phyloP scores from a whole-genome alignment of 2,329 filamentous ascomycete species.

The Lasiodiplodia sp. region DNA sequence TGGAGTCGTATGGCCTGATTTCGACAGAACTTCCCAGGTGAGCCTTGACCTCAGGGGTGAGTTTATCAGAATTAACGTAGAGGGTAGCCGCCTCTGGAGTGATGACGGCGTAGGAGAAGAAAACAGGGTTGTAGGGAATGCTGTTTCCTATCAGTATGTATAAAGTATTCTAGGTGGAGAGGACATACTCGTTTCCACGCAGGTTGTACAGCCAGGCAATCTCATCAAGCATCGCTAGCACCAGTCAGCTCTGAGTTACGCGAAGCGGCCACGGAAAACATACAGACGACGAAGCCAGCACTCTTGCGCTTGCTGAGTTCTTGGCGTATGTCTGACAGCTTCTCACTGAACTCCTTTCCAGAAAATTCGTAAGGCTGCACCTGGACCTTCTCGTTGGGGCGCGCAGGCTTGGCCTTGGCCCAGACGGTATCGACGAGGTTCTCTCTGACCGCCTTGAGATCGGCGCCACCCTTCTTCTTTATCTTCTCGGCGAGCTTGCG shows the following conservation, averaged over 20 bases:
- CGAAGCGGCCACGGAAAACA: conserved; percentile 30
- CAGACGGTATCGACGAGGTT: conserved; percentile 95
- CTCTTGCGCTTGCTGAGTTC: conserved; percentile 91
- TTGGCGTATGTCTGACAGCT: conserved; percentile 86
- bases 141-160: conserved; percentile 44
- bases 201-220: conserved; percentile 99
- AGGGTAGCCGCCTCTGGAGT: conserved; percentile 78
- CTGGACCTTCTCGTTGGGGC: conserved; percentile 78
- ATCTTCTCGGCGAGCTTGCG: conserved; percentile 85
- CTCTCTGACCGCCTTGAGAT: conserved; percentile 75
- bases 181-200: conserved; percentile 77
- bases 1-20: conserved; percentile 81
- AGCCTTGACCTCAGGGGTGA: conserved; percentile 70
- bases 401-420: conserved; percentile 74
- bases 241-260: conserved; percentile 19
- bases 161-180: not conserved
- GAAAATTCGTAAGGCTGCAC: conserved; percentile 76
- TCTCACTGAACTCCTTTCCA: conserved; percentile 82
- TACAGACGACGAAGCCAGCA: conserved; percentile 82
- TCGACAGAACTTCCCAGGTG: conserved; percentile 75
- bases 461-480: conserved; percentile 81
- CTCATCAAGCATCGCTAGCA: conserved; percentile 83
- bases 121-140: conserved; percentile 97
- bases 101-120: conserved; percentile 94
- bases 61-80: conserved; percentile 83